Conservation (phyloP, 306 rosid species). For the Oxytropis ochrocephala region DNA sequence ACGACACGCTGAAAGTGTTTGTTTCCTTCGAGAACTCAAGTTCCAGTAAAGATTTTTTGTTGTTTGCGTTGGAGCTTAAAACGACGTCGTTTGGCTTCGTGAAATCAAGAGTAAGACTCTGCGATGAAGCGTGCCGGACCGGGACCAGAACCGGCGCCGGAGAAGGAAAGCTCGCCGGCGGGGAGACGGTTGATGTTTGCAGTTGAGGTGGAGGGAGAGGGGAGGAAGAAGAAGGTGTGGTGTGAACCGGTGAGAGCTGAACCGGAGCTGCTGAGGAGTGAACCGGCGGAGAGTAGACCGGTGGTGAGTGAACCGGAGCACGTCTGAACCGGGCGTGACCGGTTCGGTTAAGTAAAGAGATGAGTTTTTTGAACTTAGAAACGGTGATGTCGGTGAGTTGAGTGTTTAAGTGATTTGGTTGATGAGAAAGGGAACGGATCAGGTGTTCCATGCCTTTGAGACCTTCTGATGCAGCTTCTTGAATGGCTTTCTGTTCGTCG, state of each 20-base stretch:
- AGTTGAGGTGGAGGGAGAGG: background rate
- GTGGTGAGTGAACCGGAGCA: conserved; percentile 36
- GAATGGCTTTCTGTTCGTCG: conserved; percentile 68
- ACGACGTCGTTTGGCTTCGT: conserved; percentile 45
- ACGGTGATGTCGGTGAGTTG: conserved; percentile 67
- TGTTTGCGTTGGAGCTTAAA: conserved; percentile 35
- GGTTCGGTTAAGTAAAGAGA: conserved; percentile 67
- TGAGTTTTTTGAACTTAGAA: conserved; percentile 65
- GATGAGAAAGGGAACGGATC: conserved; percentile 50
- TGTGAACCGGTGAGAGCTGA: background rate
- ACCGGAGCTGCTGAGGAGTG: background rate
- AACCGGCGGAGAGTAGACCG: background rate
- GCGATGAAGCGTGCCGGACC: conserved; percentile 27
- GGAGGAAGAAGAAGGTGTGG: background rate
- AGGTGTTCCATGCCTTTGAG: conserved; percentile 77
- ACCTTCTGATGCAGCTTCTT: conserved; percentile 89
- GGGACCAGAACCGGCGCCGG: conserved; percentile 25
- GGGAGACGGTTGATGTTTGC: background rate
- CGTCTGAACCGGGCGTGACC: conserved; percentile 95
- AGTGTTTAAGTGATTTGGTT: conserved; percentile 41
- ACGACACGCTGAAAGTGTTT: conserved; percentile 61
- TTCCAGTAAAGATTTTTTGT: conserved; percentile 39
- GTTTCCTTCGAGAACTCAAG: conserved; percentile 62
- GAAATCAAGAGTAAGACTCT: conserved; percentile 70
- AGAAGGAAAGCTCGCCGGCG: conserved; percentile 29